Base-by-base conservation (phyloP, 768 basidiomycete species). In the Gautieria morchelliformis region DNA sequence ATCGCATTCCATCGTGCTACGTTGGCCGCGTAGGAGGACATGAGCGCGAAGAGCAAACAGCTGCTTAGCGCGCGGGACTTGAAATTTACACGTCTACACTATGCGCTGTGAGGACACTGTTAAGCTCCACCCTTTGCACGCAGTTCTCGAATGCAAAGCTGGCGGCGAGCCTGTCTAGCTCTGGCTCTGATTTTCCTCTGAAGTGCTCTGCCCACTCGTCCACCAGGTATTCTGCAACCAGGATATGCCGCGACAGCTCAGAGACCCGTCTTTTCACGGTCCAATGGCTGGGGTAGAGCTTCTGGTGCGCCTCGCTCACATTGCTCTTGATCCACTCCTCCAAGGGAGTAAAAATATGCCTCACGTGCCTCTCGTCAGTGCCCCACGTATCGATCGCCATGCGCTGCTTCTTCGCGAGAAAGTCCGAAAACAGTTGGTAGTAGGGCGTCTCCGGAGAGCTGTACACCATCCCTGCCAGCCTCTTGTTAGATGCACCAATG, bases 371-470 rank as follows among this genome's bases (percentile, higher is more conserved):
- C 60, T 80, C 79, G 66, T 89, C 85, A 2, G 85, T 78, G 15
- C 88, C 88, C 89, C 88, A 89, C 2, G 83, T 79, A 65, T 91
- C 89, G 45, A 82, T 73, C 3, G 87, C 86, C 24, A 90, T 78
- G 8, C 80, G 78, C 69, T 89, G 83, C 69, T 92, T 91, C 73
- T 85, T 89, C 53, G 76, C 78, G 52, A 89, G 76, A 73, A 89
- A 89, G 33, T 78, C 73, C 48, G 73, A 70, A 71, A 92, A 78
- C 51, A 85, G 79, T 51, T 72, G 78, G 75, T 84, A 83, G 72
- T 89, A 92, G 3, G 85, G 76, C 4, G 87, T 83, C 14, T 83
- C 78, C 12, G 73, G 75, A n/a, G 78, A 77, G 63, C 84, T 74
- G 68, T 87, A 80, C 30, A 87, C 83, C 87, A 91, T 89, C 39